Evolutionary conservation across 371 early-diverging fungal genomes (phyloP), one percentile per base, ranked within the genome.

Genomic region (Mortierella sp.): DNA sequence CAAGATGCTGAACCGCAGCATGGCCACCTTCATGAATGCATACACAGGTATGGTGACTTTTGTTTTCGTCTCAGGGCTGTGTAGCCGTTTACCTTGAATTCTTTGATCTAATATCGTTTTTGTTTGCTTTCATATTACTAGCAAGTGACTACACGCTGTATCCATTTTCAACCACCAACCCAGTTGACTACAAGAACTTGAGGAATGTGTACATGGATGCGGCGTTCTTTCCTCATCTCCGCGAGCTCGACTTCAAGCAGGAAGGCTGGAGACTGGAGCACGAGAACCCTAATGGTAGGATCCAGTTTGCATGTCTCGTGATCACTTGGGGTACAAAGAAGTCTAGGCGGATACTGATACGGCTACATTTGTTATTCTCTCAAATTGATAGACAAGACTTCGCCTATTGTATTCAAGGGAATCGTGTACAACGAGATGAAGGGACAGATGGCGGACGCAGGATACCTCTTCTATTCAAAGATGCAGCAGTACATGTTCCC

Each of bases 351-450:
- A 66, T 11, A 44, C 19, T 66, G 11, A 29, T 65, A 37, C n/a
- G n/a, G n/a, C n/a, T n/a, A 10, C 11, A 53, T 19, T 19, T 6
- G 0, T 19, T 55, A 0, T 19, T 55, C 4, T 0, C 1, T 34
- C 31, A 16, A 29, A 16, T 31, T 3, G 16, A 55, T 72, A 90
- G 91, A 92, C 85, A 70, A 85, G 3, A 74, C 66, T 10, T 88
- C 89, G 5, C 90, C 90, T 9, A 89, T 91, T 70, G 88, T 88
- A 45, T 89, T 98, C 82, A 97, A 97, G 76, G 99, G 99, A 39
- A 95, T 98, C 43, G 99, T 98, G 5, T 98, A 95, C 85, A 98
- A 98, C 85, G 99, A 98, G 78, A 98, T 98, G 99, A 98, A 98
- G 88, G 99, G 99, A 11, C 94, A 92, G 70, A 91, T 94, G 79